Conservation (phyloP, 768 basidiomycete species). For the Suillus brevipes region DNA sequence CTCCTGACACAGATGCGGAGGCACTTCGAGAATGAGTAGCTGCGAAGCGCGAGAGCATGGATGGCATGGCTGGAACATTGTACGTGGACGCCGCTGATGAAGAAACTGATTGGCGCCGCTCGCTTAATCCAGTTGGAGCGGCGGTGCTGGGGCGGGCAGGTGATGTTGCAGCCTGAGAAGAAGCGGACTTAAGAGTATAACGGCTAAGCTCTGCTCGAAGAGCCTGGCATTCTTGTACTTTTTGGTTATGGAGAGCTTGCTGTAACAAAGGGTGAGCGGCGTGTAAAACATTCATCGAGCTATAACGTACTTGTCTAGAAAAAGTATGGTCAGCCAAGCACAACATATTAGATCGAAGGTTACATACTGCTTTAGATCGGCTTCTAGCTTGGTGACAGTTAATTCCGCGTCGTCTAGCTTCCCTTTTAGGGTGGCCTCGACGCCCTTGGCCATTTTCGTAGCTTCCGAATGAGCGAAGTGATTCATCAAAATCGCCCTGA, state of each 20-base stretch:
- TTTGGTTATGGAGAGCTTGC: slow-evolving; percentile 63
- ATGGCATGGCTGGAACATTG: slow-evolving; percentile 37
- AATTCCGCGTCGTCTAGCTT: slow-evolving; percentile 67
- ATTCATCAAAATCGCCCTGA: slow-evolving; percentile 82
- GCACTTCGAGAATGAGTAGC: slow-evolving; percentile 57
- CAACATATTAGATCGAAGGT: slow-evolving; percentile 13
- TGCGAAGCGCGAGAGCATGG: slow-evolving; percentile 52
- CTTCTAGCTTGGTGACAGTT: slow-evolving; percentile 58
- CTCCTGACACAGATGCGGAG: slow-evolving; percentile 46
- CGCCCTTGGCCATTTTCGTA: slow-evolving; percentile 61
- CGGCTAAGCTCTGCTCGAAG: slow-evolving; percentile 67
- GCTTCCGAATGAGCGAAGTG: slow-evolving; percentile 79
- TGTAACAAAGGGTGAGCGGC: slow-evolving; percentile 30
- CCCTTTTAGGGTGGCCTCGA: slow-evolving; percentile 61
- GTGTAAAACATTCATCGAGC: slow-evolving; percentile 9
- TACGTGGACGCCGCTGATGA: slow-evolving; percentile 36
- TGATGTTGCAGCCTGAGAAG: slow-evolving; percentile 17
- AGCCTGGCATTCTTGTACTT: slow-evolving; percentile 69
- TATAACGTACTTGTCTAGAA: slow-evolving; percentile 59
- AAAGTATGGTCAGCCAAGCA: slow-evolving; percentile 24
- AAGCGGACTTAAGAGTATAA: slow-evolving; percentile 36
- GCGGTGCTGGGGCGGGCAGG: slow-evolving; percentile 29
- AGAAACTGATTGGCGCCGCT: slow-evolving; percentile 34
- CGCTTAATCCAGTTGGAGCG: slow-evolving; percentile 23
- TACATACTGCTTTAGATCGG: slow-evolving; percentile 71